Evolutionary conservation across 345 rosid species (phyloP).

Genomic region (thale cress (Arabidopsis thaliana)): TAIR10.1 NC_003074.8:18644501-18645000

Average conservation of each 20-base stretch:
- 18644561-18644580: constrained; percentile 53
- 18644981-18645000: constrained; percentile 20
- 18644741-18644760: constrained; percentile 31
- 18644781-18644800: constrained; percentile 37
- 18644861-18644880: constrained; percentile 11
- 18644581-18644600: constrained; percentile 50
- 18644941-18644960: constrained; percentile 33
- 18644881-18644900: constrained; percentile 5
- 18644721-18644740: constrained; percentile 40
- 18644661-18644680: constrained; percentile 44
- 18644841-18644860: constrained; percentile 39
- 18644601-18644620: neutral
- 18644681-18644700: neutral
- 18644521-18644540: constrained; percentile 49
- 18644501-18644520: constrained; percentile 48
- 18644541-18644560: constrained; percentile 49
- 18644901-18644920: constrained; percentile 25
- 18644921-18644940: constrained; percentile 36
- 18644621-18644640: constrained; percentile 26
- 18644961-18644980: neutral
- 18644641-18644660: constrained; percentile 25
- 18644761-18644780: constrained; percentile 47
- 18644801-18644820: constrained; percentile 24
- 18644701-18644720: neutral
- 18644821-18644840: constrained; percentile 44